Evolutionary conservation across 2,329 filamentous ascomycete genomes (phyloP), one percentile per base, ranked within the genome.

Genomic region (Anisogramma anomala): DNA sequence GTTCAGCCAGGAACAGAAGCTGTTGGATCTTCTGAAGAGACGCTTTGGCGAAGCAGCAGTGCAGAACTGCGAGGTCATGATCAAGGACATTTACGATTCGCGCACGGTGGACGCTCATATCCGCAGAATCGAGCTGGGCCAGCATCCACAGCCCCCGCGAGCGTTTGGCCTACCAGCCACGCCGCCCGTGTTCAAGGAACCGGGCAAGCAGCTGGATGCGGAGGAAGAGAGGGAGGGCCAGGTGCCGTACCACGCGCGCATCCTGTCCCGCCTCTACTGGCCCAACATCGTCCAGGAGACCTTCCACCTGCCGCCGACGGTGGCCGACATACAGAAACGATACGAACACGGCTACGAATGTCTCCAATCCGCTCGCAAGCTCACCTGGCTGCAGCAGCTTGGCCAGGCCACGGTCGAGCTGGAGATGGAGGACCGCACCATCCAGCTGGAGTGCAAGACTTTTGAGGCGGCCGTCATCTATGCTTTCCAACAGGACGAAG

Each of bases 1-100:
- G 18, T 93, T 87, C 51, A 73, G 82, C 45, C 86, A 86, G 58
- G 91, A 82, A 60, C 74, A 84, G 40, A 81, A 83, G 41, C 83
- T 95, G 4, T 71, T 96, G 5, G 79, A 89, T 43, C 71, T 96
- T 8, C 72, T 98, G 45, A 95, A 95, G 64, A 72, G 84, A 47
- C 79, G 88, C 7, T 88, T 95, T 42, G 89, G 89, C 18, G 86
- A 95, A 50, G 72, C 74, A 20, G 79, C 85, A 13, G 66, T 98
- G 33, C 91, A 96, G 57, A 84, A 84, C 36, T 95, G 88, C 59
- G 89, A 98, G 56, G 91, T 98, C 53, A 98, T 98, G 91, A 74
- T 98, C 43, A 84, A 82, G 49, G 91, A 98, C 57, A 83, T 96
- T 26, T 74, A 83, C 49, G 88, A 95, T 54, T 94, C 87, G 1